A percentile compares a stretch with the other conserved stretches of the same genome.
These are phyloP conservation scores for Candida sp. DNA, from an alignment of 1,139 yeast species.

Conservation along the genomic window DNA sequence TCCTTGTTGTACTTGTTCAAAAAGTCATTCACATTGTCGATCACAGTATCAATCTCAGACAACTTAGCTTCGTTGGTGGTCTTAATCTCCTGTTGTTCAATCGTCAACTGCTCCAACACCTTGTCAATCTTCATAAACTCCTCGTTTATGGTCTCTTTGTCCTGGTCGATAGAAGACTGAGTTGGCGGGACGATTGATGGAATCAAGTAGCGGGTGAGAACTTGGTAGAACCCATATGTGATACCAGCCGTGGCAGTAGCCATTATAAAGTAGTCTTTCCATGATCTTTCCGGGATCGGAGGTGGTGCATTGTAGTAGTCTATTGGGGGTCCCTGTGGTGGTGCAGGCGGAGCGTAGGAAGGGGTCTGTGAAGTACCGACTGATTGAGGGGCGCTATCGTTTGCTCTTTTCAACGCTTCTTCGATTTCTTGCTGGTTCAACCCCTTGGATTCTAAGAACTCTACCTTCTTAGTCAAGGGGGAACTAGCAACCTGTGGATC, in stretches of 20 bases:
- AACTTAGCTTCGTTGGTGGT: conserved; percentile 67
- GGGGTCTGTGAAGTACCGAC: conserved; percentile 10
- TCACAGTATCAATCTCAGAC: conserved; percentile 66
- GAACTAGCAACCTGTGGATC: conserved; percentile 81
- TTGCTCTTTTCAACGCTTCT: conserved; percentile 70
- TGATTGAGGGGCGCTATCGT: conserved; percentile 17
- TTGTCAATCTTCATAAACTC: conserved; percentile 85
- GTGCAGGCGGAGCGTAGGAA: conserved; percentile 6
- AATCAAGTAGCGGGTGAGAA: conserved; percentile 75
- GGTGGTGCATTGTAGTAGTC: conserved; percentile 60
- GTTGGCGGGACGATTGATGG: conserved; percentile 90
- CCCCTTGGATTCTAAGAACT: conserved; percentile 88
- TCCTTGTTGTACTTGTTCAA: conserved; percentile 70
- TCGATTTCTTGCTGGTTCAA: conserved; percentile 81
- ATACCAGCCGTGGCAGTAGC: conserved; percentile 97
- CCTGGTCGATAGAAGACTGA: conserved; percentile 78
- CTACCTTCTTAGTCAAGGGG: conserved; percentile 82
- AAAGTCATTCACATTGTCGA: conserved; percentile 70
- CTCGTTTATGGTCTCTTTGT: conserved; percentile 78
- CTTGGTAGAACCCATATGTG: conserved; percentile 83
- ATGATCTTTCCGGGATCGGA: conserved; percentile 88
- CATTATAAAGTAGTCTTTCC: conserved; percentile 98
- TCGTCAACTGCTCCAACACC: conserved; percentile 70
- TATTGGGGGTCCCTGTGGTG: conserved; percentile 30
- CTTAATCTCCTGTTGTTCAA: conserved; percentile 73